Evolutionary conservation across 805 yeast genomes (phyloP).

Genomic region (Metschnikowia borealis): DNA sequence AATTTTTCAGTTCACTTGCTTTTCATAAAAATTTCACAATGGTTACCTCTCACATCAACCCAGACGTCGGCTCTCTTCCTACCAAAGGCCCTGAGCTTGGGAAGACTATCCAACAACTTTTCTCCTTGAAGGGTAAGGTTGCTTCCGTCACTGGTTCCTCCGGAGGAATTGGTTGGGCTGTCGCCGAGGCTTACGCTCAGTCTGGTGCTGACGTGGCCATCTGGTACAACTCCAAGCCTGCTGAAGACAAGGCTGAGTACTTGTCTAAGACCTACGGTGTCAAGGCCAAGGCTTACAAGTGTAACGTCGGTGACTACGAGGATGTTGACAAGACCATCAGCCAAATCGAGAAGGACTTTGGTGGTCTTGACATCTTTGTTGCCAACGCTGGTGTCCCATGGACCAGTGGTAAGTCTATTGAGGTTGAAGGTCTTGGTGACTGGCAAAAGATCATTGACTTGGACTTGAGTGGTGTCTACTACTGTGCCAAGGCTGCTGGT

Average conservation of each 20-base stretch:
- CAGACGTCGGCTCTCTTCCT: constrained; percentile 37
- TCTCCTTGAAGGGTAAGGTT: constrained; percentile 75
- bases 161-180: constrained; percentile 76
- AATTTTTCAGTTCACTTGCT: constrained; percentile 1
- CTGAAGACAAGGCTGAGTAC: constrained; percentile 54
- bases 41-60: constrained; percentile 24
- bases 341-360: constrained; percentile 64
- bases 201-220: constrained; percentile 83
- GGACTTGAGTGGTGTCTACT: constrained; percentile 41
- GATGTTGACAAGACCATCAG: constrained; percentile 47
- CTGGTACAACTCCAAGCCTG: constrained; percentile 57
- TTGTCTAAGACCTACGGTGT: constrained; percentile 49
- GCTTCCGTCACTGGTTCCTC: constrained; percentile 86
- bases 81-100: constrained; percentile 48
- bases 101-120: constrained; percentile 57
- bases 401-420: constrained; percentile 42
- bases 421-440: constrained; percentile 31
- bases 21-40: constrained; percentile 5
- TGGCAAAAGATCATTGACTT: constrained; percentile 38
- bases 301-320: constrained; percentile 48
- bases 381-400: constrained; percentile 93
- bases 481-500: constrained; percentile 42
- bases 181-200: constrained; percentile 79
- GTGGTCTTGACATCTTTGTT: constrained; percentile 75
- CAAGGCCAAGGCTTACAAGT: constrained; percentile 61